Conservation (phyloP, 1,139 yeast genomes). For the Saccharomyces hybrid region DNA sequence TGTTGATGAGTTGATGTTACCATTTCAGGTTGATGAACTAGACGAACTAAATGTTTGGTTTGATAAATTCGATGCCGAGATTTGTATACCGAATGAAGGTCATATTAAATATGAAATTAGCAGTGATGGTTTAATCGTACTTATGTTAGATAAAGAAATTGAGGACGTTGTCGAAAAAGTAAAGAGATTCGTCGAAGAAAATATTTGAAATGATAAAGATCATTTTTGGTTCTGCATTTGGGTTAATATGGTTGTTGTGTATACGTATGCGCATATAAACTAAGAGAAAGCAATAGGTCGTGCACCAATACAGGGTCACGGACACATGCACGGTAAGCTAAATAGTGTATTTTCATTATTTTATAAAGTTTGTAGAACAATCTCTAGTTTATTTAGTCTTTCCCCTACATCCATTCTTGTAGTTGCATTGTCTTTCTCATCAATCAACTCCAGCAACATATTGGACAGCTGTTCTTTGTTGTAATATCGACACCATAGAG, state of each 20-base stretch:
- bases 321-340: neutral
- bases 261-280: neutral
- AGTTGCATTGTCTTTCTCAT: neutral
- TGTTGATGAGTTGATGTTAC: constrained; percentile 22
- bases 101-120: constrained; percentile 65
- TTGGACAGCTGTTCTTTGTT: constrained; percentile 7
- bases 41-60: constrained; percentile 55
- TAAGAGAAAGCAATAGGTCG: neutral
- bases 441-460: constrained; percentile 5
- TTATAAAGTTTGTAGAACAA: constrained; percentile 5
- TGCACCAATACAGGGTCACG: neutral
- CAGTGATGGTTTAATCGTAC: constrained; percentile 60
- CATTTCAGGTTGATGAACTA: constrained; percentile 42
- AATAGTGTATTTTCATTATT: neutral
- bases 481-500: constrained; percentile 17
- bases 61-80: constrained; percentile 50
- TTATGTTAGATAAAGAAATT: constrained; percentile 39
- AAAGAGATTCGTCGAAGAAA: constrained; percentile 3
- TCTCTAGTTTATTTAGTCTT: constrained; percentile 5
- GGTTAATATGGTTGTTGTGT: neutral
- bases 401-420: neutral
- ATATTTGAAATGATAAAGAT: neutral
- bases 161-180: constrained; percentile 25
- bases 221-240: neutral
- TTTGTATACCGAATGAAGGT: constrained; percentile 61